Evolutionary conservation across 192 early-diverging fungal genomes (phyloP).

Genomic region (Spinellus fusiger): DNA sequence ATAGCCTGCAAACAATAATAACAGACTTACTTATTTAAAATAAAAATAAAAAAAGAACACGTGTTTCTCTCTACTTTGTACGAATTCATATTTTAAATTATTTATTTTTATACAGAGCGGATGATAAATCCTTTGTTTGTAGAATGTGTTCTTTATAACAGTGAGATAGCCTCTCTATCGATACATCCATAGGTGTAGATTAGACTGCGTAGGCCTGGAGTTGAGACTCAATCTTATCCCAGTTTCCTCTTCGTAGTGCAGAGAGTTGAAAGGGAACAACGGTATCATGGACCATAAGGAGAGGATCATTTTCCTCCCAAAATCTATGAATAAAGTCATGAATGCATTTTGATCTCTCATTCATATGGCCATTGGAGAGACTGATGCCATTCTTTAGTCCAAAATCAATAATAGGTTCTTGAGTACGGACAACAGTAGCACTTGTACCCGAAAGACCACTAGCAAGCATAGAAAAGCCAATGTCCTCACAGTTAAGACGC

Average conservation of each 20-base stretch:
- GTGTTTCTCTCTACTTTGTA: too few relatives aligned
- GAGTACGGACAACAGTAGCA: slow-evolving; percentile 2
- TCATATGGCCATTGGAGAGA: slow-evolving; percentile 14
- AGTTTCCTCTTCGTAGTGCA: neutral
- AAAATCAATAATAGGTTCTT: slow-evolving; percentile 16
- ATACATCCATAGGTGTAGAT: too few relatives aligned
- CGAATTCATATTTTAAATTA: too few relatives aligned
- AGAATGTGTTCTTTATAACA: too few relatives aligned
- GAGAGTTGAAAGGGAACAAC: neutral
- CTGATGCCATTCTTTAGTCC: slow-evolving; percentile 22
- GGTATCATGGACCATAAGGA: slow-evolving; percentile 1
- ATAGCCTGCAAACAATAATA: too few relatives aligned
- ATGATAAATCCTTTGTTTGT: too few relatives aligned
- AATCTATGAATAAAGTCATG: slow-evolving; percentile 8
- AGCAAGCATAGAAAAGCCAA: slow-evolving; percentile 24
- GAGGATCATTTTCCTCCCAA: slow-evolving; percentile 12
- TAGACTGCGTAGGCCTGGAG: neutral
- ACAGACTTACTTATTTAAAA: too few relatives aligned
- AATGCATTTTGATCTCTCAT: slow-evolving; percentile 13
- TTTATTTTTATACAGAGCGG: too few relatives aligned
- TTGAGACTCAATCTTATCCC: neutral
- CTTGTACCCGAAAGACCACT: slow-evolving; percentile 19
- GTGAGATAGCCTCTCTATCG: too few relatives aligned
- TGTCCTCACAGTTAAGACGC: slow-evolving; percentile 28
- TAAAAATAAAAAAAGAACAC: too few relatives aligned